Base-by-base conservation (phyloP, 257 asterid species). In the Lantana camara region DNA sequence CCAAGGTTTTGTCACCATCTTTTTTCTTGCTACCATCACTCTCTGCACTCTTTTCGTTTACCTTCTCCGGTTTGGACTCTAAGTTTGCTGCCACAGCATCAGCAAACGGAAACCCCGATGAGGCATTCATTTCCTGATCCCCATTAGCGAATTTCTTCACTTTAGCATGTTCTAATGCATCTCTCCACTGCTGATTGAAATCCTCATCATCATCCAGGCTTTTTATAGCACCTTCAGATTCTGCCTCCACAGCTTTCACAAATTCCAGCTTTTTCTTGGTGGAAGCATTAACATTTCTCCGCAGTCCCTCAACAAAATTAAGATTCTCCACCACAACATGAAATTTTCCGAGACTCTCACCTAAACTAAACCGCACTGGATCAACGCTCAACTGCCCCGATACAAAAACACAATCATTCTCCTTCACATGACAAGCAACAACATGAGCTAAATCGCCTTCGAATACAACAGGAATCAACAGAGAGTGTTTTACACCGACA, bases 391-490 rank as follows among this genome's bases (percentile, higher is more conserved):
- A 72, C 63, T 64, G 70, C 73, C 98, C 96, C 42, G 77, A 75
- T 16, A 91, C 85, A 53, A 74, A 77, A 54, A 91, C 88, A 58
- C 75, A 70, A 54, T 82, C 90, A 16, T 83, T 84, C 78, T 75
- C 79, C 82, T 76, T 86, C 38, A 91, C 89, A 50, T 88, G 93
- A 60, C 68, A 59, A 30, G 82, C 69, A 7, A 74, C 94, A 11
- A 77, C 70, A 57, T 74, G 79, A 27, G 98, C 95, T 60, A 91
- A 76, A 78, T 91, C 91, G 29, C 85, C 96, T 66, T 79, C 88
- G 67, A 88, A 91, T 79, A 81, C 79, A 57, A 84, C 76, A 21
- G 94, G 94, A 46, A 85, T 73, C 72, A 73, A 55, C 67, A 83
- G 23, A 45, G 75, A 17, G 0, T 13, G 50, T 9, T 29, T 52